Percentiles rank a stretch among this genome's conserved stretches.
Conservation (phyloP, 169 alveolate genomes). For the Babesia caballi region DNA sequence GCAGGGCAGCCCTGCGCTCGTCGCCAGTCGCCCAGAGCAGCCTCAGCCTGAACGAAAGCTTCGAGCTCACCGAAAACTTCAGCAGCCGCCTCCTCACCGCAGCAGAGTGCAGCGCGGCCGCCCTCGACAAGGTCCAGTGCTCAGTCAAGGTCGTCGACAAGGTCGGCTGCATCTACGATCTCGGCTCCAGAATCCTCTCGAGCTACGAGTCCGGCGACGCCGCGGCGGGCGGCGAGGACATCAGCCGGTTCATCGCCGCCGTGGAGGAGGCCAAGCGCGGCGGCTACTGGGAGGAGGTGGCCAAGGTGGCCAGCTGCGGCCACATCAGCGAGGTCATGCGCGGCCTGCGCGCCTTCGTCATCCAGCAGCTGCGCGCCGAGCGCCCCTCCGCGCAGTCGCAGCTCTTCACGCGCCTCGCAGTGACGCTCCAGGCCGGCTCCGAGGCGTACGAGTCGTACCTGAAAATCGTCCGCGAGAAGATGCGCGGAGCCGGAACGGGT, state of each 20-base stretch:
- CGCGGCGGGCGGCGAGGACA: neutral
- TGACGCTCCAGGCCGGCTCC: constrained; percentile 29
- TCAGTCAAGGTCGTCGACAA: constrained; percentile 43
- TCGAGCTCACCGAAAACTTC: constrained; percentile 34
- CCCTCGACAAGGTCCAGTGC: constrained; percentile 22
- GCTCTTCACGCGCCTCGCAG: constrained; percentile 47
- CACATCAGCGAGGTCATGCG: constrained; percentile 46
- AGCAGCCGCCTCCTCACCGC: constrained; percentile 20
- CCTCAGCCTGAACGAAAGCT: constrained; percentile 16
- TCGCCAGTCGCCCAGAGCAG: neutral
- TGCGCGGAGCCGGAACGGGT: neutral
- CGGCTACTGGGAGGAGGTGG: constrained; percentile 60
- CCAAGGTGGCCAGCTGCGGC: constrained; percentile 35
- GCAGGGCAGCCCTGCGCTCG: constrained; percentile 2
- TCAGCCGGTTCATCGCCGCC: constrained; percentile 18
- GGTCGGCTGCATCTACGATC: constrained; percentile 19
- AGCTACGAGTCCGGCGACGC: constrained; percentile 4
- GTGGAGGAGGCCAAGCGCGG: constrained; percentile 30
- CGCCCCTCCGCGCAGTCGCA: constrained; percentile 28
- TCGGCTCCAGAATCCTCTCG: constrained; percentile 35
- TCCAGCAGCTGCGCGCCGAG: constrained; percentile 24
- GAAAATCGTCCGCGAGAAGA: constrained; percentile 4
- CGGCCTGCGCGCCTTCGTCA: constrained; percentile 16
- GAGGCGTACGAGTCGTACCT: constrained; percentile 52
- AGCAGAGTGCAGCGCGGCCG: constrained; percentile 33